A percentile compares a stretch with the other conserved stretches of the same genome.
phyloP scores from a whole-genome alignment of 371 early-diverging fungal genomes.

The Nematocida sp. region DNA sequence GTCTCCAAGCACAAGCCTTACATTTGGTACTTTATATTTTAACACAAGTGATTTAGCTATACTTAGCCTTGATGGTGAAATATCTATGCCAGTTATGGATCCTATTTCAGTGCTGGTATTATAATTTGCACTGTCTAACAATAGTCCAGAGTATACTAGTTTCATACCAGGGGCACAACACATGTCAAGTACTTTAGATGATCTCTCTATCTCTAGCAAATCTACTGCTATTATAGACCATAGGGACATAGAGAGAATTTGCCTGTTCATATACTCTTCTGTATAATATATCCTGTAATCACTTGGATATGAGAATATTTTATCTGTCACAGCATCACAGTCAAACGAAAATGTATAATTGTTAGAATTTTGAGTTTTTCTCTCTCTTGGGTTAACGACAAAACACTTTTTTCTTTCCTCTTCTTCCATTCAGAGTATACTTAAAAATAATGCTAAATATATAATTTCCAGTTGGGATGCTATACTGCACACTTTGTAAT shows the following conservation, averaged over 20 bases:
- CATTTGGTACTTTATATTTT: slow-evolving; percentile 14
- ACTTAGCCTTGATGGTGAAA: slow-evolving; percentile 2
- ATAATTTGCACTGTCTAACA: background rate
- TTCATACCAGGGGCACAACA: slow-evolving; percentile 75
- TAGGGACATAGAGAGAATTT: slow-evolving; percentile 14
- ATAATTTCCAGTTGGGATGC: too few relatives aligned
- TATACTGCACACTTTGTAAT: background rate
- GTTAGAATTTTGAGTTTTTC: background rate
- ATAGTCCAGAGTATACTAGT: slow-evolving; percentile 43
- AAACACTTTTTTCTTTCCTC: background rate
- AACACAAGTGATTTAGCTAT: slow-evolving; percentile 1
- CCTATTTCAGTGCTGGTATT: too few relatives aligned
- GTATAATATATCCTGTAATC: background rate
- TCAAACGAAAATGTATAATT: background rate
- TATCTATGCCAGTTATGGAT: slow-evolving; percentile 15
- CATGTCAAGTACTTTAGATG: slow-evolving; percentile 75
- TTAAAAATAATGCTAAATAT: too few relatives aligned
- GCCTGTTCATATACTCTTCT: background rate
- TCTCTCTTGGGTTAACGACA: background rate
- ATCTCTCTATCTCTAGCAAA: slow-evolving; percentile 78
- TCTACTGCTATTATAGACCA: slow-evolving; percentile 33
- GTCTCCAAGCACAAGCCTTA: background rate
- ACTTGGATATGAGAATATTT: slow-evolving; percentile 15
- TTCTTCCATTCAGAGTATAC: background rate
- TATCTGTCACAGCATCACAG: background rate